phyloP scores from a whole-genome alignment of 345 rosid genomes.

The Kernera saxatilis region DNA sequence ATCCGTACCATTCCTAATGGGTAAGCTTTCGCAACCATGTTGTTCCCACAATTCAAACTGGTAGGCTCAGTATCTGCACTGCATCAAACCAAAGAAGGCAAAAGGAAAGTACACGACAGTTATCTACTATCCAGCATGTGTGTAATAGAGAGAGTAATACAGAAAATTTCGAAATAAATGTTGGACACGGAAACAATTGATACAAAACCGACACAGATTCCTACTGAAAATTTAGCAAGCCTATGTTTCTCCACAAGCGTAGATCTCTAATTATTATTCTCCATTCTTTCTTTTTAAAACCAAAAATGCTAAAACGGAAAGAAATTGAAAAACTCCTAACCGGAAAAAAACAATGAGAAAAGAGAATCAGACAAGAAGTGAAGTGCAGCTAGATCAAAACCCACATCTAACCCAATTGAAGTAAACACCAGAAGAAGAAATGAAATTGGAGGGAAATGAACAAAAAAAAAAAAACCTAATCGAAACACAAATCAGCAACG shows the following conservation, averaged over 20 bases:
- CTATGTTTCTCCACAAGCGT: neutral
- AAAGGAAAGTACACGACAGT: neutral
- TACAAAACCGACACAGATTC: neutral
- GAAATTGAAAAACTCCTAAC: neutral
- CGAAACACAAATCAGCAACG: neutral
- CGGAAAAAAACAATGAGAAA: neutral
- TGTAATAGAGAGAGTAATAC: neutral
- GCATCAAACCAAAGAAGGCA: conserved; percentile 20
- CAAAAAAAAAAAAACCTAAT: neutral
- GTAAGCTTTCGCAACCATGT: conserved; percentile 50
- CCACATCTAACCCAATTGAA: conserved; percentile 1
- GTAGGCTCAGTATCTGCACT: conserved; percentile 51
- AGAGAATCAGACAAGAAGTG: neutral
- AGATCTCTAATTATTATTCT: neutral
- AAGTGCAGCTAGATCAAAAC: neutral
- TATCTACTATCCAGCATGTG: neutral
- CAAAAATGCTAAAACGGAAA: neutral
- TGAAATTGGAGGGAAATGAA: neutral
- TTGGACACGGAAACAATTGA: neutral
- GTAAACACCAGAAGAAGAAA: neutral
- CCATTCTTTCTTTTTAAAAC: neutral
- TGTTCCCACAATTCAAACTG: conserved; percentile 29
- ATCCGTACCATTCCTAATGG: conserved; percentile 44
- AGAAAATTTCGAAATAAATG: neutral
- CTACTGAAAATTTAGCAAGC: too few relatives aligned